Evolutionary conservation across 2,329 filamentous ascomycete species (phyloP).

Genomic region (Stachybotrys chlorohalonatus): DNA sequence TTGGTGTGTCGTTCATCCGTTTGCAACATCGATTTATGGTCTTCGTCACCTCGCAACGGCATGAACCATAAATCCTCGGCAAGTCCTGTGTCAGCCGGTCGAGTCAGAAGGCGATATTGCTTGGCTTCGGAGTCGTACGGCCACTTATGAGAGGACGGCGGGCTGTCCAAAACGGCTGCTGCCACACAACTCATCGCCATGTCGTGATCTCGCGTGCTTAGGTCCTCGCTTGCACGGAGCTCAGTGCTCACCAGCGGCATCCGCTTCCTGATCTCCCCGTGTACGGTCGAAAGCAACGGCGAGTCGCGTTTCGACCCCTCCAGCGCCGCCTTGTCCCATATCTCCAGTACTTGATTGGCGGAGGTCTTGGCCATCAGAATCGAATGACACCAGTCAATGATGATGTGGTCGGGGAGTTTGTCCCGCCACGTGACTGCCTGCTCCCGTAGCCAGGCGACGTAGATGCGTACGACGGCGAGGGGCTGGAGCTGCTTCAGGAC

Average conservation of each 20-base stretch:
- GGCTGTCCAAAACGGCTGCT: too few species aligned
- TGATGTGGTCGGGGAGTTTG: neutral
- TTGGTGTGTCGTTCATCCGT: too few species aligned
- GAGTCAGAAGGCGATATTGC: too few species aligned
- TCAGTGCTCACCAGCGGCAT: neutral
- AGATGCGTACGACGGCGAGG: constrained; percentile 13
- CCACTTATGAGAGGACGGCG: too few species aligned
- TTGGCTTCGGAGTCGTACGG: too few species aligned
- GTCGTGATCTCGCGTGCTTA: too few species aligned
- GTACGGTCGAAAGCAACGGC: neutral
- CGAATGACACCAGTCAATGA: neutral
- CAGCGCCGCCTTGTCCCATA: neutral
- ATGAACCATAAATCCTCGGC: too few species aligned
- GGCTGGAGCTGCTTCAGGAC: constrained; percentile 4
- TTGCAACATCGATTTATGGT: too few species aligned
- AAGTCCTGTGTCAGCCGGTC: too few species aligned
- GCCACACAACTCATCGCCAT: too few species aligned
- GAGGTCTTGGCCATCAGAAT: neutral
- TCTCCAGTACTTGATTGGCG: neutral
- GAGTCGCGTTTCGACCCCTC: neutral
- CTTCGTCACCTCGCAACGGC: too few species aligned
- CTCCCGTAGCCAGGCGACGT: constrained; percentile 17
- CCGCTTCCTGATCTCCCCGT: neutral
- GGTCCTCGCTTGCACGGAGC: too few species aligned
- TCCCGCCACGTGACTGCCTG: neutral